A percentile compares a stretch with the other conserved stretches of the same genome.
Conservation (phyloP, 257 asterid genomes). For the Echites panduratus region DNA sequence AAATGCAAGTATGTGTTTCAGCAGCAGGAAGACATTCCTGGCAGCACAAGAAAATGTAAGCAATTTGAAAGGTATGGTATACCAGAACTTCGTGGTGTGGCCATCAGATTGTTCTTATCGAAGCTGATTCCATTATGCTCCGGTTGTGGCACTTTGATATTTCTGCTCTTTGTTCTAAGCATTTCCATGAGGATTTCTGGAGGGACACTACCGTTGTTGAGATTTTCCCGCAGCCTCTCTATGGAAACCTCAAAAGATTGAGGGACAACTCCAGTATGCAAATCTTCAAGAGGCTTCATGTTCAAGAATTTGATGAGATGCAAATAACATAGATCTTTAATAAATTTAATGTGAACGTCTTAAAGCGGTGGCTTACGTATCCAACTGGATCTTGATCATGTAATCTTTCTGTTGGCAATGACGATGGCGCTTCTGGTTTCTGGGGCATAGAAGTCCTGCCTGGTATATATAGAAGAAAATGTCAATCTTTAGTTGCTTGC, state of each 20-base stretch:
- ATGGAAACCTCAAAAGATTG: conserved; percentile 33
- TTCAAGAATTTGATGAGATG: conserved; percentile 30
- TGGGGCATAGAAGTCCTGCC: conserved; percentile 43
- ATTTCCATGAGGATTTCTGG: conserved; percentile 44
- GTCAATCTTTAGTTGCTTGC: conserved; percentile 13
- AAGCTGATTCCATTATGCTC: conserved; percentile 13
- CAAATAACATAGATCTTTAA: not conserved
- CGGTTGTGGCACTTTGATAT: conserved; percentile 19
- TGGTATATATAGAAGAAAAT: conserved; percentile 22
- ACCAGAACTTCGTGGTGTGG: conserved; percentile 74
- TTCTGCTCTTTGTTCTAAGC: conserved; percentile 36
- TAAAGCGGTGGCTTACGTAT: conserved; percentile 40
- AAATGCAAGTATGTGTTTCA: conserved; percentile 12
- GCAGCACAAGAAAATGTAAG: not conserved
- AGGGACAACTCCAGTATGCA: conserved; percentile 40
- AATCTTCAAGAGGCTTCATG: conserved; percentile 57
- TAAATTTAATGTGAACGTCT: not conserved
- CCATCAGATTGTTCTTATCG: conserved; percentile 36
- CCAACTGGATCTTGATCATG: conserved; percentile 35
- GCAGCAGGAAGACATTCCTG: not conserved
- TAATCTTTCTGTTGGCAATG: conserved; percentile 53
- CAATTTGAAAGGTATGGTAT: conserved; percentile 10
- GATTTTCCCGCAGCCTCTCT: conserved; percentile 55
- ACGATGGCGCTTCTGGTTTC: conserved; percentile 62
- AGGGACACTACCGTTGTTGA: conserved; percentile 23